Conservation (phyloP, 805 yeast species). For the Sugiyamaella boreocaroliniensis region DNA sequence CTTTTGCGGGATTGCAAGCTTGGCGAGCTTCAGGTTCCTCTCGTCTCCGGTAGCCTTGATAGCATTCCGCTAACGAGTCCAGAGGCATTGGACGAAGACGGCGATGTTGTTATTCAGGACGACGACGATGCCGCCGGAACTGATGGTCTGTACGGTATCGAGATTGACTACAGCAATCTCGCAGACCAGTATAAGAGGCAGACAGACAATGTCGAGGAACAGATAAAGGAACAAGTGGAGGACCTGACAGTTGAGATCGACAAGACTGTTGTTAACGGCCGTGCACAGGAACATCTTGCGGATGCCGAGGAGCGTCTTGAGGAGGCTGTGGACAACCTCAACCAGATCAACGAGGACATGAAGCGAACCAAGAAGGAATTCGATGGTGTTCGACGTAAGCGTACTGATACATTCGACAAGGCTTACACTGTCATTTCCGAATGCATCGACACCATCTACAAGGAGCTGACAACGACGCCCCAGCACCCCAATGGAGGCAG, state of each 20-base stretch:
- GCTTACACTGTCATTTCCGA: conserved; percentile 74
- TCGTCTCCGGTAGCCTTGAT: conserved; percentile 53
- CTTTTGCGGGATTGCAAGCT: conserved; percentile 67
- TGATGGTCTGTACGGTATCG: conserved; percentile 9
- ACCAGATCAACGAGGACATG: conserved; percentile 45
- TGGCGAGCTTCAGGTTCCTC: conserved; percentile 59
- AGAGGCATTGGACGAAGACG: conserved; percentile 26
- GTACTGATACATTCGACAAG: conserved; percentile 57
- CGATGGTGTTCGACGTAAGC: conserved; percentile 48
- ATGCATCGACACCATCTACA: conserved; percentile 68
- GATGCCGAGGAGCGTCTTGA: conserved; percentile 58
- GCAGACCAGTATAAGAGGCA: conserved; percentile 30
- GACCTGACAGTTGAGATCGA: conserved; percentile 26
- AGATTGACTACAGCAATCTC: conserved; percentile 28
- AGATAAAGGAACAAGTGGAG: conserved; percentile 24
- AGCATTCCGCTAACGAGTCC: conserved; percentile 54
- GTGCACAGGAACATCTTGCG: conserved; percentile 67
- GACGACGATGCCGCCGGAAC: conserved; percentile 19
- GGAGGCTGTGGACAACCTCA: conserved; percentile 59
- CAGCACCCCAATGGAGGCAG: conserved; percentile 82
- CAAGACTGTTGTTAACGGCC: conserved; percentile 67
- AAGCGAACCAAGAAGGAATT: conserved; percentile 55
- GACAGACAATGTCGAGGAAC: conserved; percentile 18
- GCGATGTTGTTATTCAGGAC: conserved; percentile 24
- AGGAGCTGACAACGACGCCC: conserved; percentile 71